A percentile compares a stretch with the other conserved stretches of the same genome.
These are phyloP conservation scores for Amaranthus cruentus DNA, from an alignment of 148 eudicot species.

Conservation along the genomic window DNA sequence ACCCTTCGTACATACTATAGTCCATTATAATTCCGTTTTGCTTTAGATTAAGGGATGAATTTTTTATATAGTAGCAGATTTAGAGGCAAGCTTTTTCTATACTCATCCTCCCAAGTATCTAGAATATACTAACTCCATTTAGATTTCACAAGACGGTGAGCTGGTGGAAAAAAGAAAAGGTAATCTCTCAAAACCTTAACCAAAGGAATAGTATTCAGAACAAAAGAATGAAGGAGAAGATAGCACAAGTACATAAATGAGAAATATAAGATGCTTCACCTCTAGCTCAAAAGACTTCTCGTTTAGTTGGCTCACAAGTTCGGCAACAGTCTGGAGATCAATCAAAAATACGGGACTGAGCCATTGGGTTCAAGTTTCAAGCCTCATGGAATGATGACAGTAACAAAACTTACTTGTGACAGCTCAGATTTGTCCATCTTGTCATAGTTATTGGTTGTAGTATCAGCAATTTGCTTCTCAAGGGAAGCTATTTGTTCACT, in stretches of 20 bases:
- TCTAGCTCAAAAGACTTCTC: slow-evolving; percentile 97
- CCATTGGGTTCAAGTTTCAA: background rate
- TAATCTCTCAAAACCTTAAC: no score
- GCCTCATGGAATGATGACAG: slow-evolving; percentile 5
- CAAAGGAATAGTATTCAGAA: background rate
- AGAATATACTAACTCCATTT: no score
- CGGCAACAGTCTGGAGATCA: slow-evolving; percentile 60
- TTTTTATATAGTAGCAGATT: no score
- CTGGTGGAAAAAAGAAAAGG: no score
- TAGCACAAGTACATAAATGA: background rate
- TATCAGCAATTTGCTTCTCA: slow-evolving; percentile 69
- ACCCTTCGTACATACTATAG: no score
- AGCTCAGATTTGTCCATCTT: slow-evolving; percentile 50
- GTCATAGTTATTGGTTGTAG: slow-evolving; percentile 37
- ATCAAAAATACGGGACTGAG: slow-evolving; percentile 9
- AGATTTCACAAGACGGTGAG: no score
- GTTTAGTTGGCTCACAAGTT: slow-evolving; percentile 70
- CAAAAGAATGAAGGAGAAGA: background rate
- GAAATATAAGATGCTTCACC: slow-evolving; percentile 36
- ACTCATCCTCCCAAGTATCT: background rate
- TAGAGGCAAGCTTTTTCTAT: background rate
- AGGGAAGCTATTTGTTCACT: slow-evolving; percentile 70
- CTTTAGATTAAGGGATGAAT: no score
- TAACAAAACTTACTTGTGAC: slow-evolving; percentile 51
- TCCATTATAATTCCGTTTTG: no score